phyloP scores from a whole-genome alignment of 345 rosid species.

The Salix dunnii region DNA sequence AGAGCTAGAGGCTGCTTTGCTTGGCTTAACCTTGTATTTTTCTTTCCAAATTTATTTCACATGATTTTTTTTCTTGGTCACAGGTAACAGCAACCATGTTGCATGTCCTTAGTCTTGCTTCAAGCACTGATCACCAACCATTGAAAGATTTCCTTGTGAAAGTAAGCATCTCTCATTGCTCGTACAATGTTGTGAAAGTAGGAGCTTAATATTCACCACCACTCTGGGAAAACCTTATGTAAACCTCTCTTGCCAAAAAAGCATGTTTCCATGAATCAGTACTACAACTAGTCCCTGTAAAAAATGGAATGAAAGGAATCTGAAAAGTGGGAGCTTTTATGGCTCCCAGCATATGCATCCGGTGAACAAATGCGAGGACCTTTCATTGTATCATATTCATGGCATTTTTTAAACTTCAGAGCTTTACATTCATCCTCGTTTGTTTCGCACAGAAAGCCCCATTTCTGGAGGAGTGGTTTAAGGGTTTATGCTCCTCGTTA shows the following conservation, averaged over 20 bases:
- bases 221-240: too few relatives aligned
- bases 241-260: too few relatives aligned
- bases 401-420: background rate
- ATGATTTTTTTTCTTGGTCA: slow-evolving; percentile 6
- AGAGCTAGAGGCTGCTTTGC: background rate
- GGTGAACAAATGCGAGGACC: too few relatives aligned
- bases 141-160: slow-evolving; percentile 71
- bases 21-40: background rate
- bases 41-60: background rate
- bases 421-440: slow-evolving; percentile 7
- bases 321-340: background rate
- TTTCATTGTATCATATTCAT: background rate
- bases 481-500: slow-evolving; percentile 51
- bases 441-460: slow-evolving; percentile 53
- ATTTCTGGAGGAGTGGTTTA: slow-evolving; percentile 88
- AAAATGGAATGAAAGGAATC: background rate
- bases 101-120: slow-evolving; percentile 67
- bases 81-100: slow-evolving; percentile 85
- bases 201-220: background rate
- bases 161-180: slow-evolving; percentile 40
- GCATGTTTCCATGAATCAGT: too few relatives aligned
- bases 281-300: background rate
- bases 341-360: too few relatives aligned
- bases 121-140: slow-evolving; percentile 50
- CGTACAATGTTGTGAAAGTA: background rate